A percentile compares a stretch with the other conserved stretches of the same genome.
Conservation (phyloP, 2,329 filamentous ascomycete genomes). For the Alternaria hordeiaustralica region DNA sequence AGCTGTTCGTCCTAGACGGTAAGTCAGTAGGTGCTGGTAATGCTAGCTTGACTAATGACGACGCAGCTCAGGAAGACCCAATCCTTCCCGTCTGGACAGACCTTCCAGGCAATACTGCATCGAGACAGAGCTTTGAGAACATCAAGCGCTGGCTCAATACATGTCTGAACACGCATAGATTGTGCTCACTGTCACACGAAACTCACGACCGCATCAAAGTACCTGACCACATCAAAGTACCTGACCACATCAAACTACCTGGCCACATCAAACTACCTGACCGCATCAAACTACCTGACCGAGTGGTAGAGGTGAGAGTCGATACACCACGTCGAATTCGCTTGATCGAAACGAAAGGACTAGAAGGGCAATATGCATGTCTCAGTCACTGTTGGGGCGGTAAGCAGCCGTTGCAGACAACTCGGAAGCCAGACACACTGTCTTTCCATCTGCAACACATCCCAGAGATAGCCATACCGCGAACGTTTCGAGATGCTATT, state of each 20-base stretch:
- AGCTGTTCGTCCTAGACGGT: too few relatives aligned
- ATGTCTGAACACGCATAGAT: background rate
- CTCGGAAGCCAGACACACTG: background rate
- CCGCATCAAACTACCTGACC: background rate
- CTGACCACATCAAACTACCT: background rate
- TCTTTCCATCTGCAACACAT: background rate
- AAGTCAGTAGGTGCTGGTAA: too few relatives aligned
- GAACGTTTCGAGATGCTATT: constrained; percentile 5
- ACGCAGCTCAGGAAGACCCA: background rate
- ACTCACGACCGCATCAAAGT: too few relatives aligned
- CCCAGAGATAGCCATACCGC: background rate
- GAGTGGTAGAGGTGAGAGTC: background rate
- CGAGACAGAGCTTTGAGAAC: background rate
- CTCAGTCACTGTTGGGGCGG: background rate
- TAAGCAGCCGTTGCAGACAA: background rate
- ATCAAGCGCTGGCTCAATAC: background rate
- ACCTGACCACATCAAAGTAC: background rate
- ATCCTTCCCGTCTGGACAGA: background rate
- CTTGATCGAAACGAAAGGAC: too few relatives aligned
- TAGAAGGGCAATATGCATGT: background rate
- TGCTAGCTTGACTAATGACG: too few relatives aligned
- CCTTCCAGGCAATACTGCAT: background rate
- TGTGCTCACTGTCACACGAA: background rate
- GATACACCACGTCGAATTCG: background rate
- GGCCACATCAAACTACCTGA: background rate